Evolutionary conservation across 78 protist genomes (phyloP), one percentile per base, ranked within the genome.

Genomic region (Dictyostelium capitatum): DNA sequence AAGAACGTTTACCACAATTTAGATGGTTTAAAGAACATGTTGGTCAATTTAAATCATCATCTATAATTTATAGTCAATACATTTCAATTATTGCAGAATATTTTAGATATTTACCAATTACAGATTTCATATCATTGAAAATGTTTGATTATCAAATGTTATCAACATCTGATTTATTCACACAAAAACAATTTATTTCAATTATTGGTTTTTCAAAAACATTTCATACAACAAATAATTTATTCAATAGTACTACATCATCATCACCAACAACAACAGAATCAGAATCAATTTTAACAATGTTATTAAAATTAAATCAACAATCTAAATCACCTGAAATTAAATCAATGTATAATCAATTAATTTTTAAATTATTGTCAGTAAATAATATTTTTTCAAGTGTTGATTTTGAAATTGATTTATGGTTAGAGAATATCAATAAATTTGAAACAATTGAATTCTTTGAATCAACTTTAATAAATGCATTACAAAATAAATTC

Each of bases 111-210:
- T n/a, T 87, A 47, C 83, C 82, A 64, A 30, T 56, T 6, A n/a
- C 50, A 5, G 83, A 84, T 15, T 46, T 41, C 15, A 5, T 84
- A 0, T 32, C 92, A 1, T 20, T 84, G 14, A 56, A 53, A 11
- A 37, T 84, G 48, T 74, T 84, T 19, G 92, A 84, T 46, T 56
- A 30, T 50, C 32, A 20, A 15, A 14, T 69, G 4, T 19, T 84
- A 28, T 8, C 19, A 12, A 6, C 77, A 74, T 84, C 82, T 5
- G 91, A 83, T 72, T 46, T 80, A 7, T 37, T 12, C 8, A 37
- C 82, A 6, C 93, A 87, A 64, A 87, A 64, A 37, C 85, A 77
- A 32, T 77, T 87, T 25, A 87, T 87, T 65, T 84, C 77, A 43
- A 51, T 87, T n/a, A 28, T 87, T 47, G 79, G 83, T 17, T 46